Evolutionary conservation across 352 stramenopile genomes (phyloP), one percentile per base, ranked within the genome.

Genomic region (Phytopythium aichiense): DNA sequence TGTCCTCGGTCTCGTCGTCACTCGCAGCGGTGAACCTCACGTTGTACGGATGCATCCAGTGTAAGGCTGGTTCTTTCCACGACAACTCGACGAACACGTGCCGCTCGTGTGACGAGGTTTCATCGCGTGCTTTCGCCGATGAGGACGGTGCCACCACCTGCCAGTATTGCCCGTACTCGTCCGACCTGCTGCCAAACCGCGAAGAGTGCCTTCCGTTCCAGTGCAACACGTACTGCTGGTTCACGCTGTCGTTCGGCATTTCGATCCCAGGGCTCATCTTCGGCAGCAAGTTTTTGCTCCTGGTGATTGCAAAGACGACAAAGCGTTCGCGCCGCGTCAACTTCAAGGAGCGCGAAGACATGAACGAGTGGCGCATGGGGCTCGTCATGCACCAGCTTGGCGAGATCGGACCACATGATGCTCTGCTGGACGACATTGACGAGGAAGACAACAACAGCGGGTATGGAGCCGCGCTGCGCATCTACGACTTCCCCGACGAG

Each of bases 281-380:
- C 48, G 64, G 74, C 40, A 73, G 72, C 64, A 88, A 87, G 23
- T 76, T 84, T 7, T 53, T 85, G 38, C 48, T 88, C 1, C 66
- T 78, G 22, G 40, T 77, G 30, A 74, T 80, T 40, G 74, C 71
- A 42, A 78, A 76, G 35, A 74, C 67, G 37, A 81, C 71, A 22
- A 72, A 74, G 49, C 61, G 69, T 0, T 69, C 73, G 48, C 65
- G 71, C 22, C 75, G 68, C 38, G 67, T 83, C 60, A 71, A 83
- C 51, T 67, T 81, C 20, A 76, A 78, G 33, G 74, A 90, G 57
- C 74, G 84, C 63, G 81, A 90, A 45, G 70, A 81, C 28, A 79
- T 87, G 74, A 84, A 83, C 23, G 77, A 81, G 53, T 90, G 81
- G 81, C 68, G 81, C 15, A 81, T 90, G 68, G 81, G 74, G 13